Conservation (phyloP, 2,329 filamentous ascomycete genomes). For the Curvularia verruculosa region DNA sequence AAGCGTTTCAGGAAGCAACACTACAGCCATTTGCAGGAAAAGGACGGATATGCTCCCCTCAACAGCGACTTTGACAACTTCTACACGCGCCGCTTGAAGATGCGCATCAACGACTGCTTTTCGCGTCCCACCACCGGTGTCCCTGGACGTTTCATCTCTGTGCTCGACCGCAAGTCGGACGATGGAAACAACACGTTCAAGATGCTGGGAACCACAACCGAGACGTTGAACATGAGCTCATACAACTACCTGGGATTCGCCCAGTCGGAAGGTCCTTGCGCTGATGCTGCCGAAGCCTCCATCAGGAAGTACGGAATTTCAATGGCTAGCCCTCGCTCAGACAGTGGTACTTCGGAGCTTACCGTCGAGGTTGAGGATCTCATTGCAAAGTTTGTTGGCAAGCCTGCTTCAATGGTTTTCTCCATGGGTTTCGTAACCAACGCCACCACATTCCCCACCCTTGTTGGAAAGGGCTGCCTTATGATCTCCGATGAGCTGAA, state of each 20-base stretch:
- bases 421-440: conserved; percentile 99
- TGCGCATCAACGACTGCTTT: conserved; percentile 96
- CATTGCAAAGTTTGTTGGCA: conserved; percentile 90
- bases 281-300: conserved; percentile 85
- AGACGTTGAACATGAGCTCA: conserved; percentile 98
- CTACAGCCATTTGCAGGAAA: conserved; percentile 81
- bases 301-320: conserved; percentile 86
- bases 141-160: conserved; percentile 89
- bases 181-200: conserved; percentile 92
- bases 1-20: conserved; percentile 89
- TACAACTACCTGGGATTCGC: conserved; percentile 99
- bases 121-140: conserved; percentile 90
- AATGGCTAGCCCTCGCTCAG: conserved; percentile 78
- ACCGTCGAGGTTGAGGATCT: conserved; percentile 87
- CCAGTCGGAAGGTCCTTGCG: conserved; percentile 95
- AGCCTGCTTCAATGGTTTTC: conserved; percentile 93
- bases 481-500: conserved; percentile 98
- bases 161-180: conserved; percentile 87
- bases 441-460: conserved; percentile 85
- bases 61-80: conserved; percentile 99
- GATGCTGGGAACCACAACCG: conserved; percentile 86
- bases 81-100: conserved; percentile 89
- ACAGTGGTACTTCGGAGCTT: conserved; percentile 86
- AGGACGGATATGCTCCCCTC: conserved; percentile 90
- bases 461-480: conserved; percentile 90